These are phyloP conservation scores for Citrus medica DNA, from an alignment of 345 rosid species.

Conservation along the genomic window DNA sequence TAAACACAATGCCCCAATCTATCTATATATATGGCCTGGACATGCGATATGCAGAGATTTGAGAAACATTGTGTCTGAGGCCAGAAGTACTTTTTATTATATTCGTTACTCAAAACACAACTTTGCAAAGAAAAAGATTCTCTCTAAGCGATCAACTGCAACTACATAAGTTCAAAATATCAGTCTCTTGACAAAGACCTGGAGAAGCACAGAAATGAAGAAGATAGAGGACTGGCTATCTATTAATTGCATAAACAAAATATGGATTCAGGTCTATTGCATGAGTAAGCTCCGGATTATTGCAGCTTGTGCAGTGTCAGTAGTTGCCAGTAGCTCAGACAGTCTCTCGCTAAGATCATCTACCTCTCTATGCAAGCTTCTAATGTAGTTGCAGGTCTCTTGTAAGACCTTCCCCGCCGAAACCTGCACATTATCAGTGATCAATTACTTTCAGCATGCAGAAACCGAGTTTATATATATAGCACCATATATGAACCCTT, in stretches of 20 bases:
- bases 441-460: no score
- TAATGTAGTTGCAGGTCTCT: conserved; percentile 82
- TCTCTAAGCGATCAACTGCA: conserved; percentile 13
- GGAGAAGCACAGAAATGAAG: no score
- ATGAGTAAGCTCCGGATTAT: conserved; percentile 61
- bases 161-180: background rate
- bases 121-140: conserved; percentile 9
- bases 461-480: background rate
- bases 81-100: conserved; percentile 15
- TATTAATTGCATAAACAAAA: background rate
- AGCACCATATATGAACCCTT: background rate
- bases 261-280: conserved; percentile 27
- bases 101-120: conserved; percentile 9
- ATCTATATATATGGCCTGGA: background rate
- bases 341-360: conserved; percentile 79
- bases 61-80: background rate
- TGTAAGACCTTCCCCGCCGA: conserved; percentile 71
- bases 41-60: background rate
- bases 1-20: background rate
- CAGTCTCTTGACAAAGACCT: conserved; percentile 9
- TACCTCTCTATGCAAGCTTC: conserved; percentile 72
- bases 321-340: conserved; percentile 62
- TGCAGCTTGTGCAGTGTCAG: conserved; percentile 80
- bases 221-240: no score
- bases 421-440: conserved; percentile 31